phyloP scores from a whole-genome alignment of 495 filamentous ascomycete genomes.

The Hypoxylon subgilvum region DNA sequence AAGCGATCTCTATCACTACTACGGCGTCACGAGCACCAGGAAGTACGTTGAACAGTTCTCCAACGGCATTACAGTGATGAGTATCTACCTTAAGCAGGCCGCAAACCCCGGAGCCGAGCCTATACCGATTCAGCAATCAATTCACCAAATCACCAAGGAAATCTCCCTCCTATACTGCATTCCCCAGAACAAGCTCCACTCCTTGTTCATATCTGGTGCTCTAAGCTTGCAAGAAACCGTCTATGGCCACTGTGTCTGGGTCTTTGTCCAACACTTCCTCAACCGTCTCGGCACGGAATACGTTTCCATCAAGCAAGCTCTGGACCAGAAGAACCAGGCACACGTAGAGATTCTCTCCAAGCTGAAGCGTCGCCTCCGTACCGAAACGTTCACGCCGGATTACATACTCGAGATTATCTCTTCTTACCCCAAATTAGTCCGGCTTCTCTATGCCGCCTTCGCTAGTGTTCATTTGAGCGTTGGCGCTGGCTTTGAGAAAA shows the following conservation, averaged over 20 bases:
- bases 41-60: constrained; percentile 99
- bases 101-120: constrained; percentile 55
- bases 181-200: constrained; percentile 93
- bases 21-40: constrained; percentile 91
- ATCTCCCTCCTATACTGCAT: constrained; percentile 96
- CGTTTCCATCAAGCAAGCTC: constrained; percentile 77
- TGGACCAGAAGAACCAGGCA: constrained; percentile 73
- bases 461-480: constrained; percentile 89
- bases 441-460: constrained; percentile 88
- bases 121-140: constrained; percentile 80
- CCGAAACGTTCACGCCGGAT: constrained; percentile 95
- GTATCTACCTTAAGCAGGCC: constrained; percentile 83
- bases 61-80: constrained; percentile 96
- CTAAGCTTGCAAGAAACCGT: constrained; percentile 95
- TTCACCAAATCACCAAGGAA: constrained; percentile 99
- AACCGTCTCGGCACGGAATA: constrained; percentile 95
- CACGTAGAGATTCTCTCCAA: constrained; percentile 92
- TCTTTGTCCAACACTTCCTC: constrained; percentile 95
- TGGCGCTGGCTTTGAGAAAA: constrained; percentile 74
- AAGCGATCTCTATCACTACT: constrained; percentile 97
- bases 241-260: constrained; percentile 96
- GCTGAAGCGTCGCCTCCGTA: constrained; percentile 92
- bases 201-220: constrained; percentile 82
- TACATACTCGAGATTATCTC: constrained; percentile 97
- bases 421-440: constrained; percentile 85